A percentile compares a stretch with the other conserved stretches of the same genome.
Evolutionary conservation across 257 asterid species (phyloP).

Genomic region (Cruciata laevipes): DNA sequence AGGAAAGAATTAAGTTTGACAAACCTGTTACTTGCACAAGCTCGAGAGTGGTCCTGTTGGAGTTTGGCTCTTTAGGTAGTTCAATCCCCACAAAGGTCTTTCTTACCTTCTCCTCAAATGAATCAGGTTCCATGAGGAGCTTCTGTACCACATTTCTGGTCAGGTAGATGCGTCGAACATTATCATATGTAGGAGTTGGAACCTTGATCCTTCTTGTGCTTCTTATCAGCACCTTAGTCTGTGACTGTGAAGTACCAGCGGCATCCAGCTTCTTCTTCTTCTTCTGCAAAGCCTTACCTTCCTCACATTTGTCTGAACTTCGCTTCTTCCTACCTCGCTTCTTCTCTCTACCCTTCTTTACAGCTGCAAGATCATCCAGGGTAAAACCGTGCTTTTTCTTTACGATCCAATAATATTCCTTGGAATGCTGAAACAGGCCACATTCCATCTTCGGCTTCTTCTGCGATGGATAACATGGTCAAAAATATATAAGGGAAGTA

Average conservation of each 20-base stretch:
- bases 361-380: conserved; percentile 28
- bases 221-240: conserved; percentile 15
- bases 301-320: conserved; percentile 30
- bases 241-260: conserved; percentile 9
- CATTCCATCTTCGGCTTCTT: conserved; percentile 30
- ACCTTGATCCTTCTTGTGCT: conserved; percentile 21
- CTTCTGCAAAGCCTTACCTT: conserved; percentile 22
- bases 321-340: conserved; percentile 17
- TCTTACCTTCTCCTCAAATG: conserved; percentile 51
- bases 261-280: conserved; percentile 25
- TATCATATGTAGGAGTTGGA: conserved; percentile 49
- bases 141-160: conserved; percentile 45
- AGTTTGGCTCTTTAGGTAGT: conserved; percentile 29
- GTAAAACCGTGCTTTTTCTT: conserved; percentile 41
- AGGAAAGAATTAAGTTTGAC: conserved; percentile 9
- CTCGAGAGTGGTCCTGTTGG: conserved; percentile 28
- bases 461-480: conserved; percentile 28
- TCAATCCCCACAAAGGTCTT: conserved; percentile 59
- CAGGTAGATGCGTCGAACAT: conserved; percentile 64
- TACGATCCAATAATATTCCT: conserved; percentile 54
- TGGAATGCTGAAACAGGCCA: conserved; percentile 15
- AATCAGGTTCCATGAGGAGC: conserved; percentile 49
- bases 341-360: no score
- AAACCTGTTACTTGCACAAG: conserved; percentile 76
- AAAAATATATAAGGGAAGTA: background rate